Conservation (phyloP, 2,329 filamentous ascomycete species). For the Xylaria sp. region DNA sequence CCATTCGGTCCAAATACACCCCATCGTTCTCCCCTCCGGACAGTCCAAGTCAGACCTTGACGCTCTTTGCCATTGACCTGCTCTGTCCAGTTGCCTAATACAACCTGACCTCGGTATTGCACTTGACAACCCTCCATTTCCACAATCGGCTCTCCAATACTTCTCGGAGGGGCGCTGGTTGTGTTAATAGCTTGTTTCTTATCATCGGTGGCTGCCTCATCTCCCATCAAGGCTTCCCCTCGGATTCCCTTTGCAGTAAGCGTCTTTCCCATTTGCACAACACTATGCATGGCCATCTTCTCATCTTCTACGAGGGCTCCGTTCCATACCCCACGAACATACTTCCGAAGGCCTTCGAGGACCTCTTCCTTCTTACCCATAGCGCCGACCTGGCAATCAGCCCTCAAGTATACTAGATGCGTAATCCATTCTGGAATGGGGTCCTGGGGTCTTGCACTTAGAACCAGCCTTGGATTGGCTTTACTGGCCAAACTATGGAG, state of each 20-base stretch:
- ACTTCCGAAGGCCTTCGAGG: conserved; percentile 56
- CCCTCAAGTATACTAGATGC: conserved; percentile 75
- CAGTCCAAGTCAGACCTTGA: conserved; percentile 79
- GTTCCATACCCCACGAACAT: conserved; percentile 53
- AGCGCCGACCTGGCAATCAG: conserved; percentile 67
- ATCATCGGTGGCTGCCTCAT: conserved; percentile 30
- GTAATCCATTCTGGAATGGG: conserved; percentile 89
- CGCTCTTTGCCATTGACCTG: conserved; percentile 53
- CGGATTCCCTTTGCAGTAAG: conserved; percentile 49
- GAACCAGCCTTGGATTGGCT: conserved; percentile 72
- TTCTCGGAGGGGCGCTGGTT: conserved; percentile 14
- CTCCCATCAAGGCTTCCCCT: conserved; percentile 45
- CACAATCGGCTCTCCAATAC: conserved; percentile 71
- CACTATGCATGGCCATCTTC: conserved; percentile 53
- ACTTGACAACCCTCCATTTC: conserved; percentile 88
- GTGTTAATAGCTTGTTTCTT: conserved; percentile 26
- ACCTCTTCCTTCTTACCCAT: conserved; percentile 71
- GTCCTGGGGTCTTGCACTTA: conserved; percentile 85
- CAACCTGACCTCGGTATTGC: conserved; percentile 76
- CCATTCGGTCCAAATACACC: conserved; percentile 93
- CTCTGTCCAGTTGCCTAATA: conserved; percentile 81
- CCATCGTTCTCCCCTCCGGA: conserved; percentile 85
- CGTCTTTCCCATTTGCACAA: conserved; percentile 57
- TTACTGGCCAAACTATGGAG: conserved; percentile 70
- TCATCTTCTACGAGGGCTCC: conserved; percentile 54